phyloP scores from a whole-genome alignment of 768 basidiomycete species.

The Auricularia heimuer region DNA sequence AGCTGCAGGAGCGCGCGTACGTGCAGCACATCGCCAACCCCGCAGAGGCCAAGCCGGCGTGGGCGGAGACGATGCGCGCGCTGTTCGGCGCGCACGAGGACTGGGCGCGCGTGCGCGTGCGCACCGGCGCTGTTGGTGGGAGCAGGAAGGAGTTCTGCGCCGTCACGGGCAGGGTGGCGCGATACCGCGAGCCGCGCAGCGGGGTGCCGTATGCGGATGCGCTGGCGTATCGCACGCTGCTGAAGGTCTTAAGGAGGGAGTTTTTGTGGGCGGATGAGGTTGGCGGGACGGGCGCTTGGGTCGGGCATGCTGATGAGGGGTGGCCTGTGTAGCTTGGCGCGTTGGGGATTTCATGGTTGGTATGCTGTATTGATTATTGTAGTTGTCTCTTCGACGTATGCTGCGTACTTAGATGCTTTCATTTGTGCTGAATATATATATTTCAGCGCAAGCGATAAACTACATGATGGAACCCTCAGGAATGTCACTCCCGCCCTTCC shows the following conservation, averaged over 20 bases:
- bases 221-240: conserved; percentile 54
- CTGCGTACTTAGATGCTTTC: no score
- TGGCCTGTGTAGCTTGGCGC: background rate
- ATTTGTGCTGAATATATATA: no score
- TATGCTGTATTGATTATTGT: no score
- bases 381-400: no score
- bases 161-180: conserved; percentile 69
- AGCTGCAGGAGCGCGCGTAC: background rate
- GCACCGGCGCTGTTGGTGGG: conserved; percentile 25
- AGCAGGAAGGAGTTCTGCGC: conserved; percentile 63
- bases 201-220: conserved; percentile 70
- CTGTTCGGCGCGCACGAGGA: conserved; percentile 80
- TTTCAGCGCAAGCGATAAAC: no score
- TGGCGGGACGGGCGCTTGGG: background rate
- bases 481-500: no score
- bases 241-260: conserved; percentile 51
- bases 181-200: conserved; percentile 71
- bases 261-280: conserved; percentile 46
- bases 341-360: no score
- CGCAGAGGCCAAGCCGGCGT: conserved; percentile 34
- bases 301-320: background rate
- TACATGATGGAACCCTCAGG: no score
- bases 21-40: background rate
- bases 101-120: conserved; percentile 67
- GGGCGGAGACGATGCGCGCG: conserved; percentile 68